A percentile compares a stretch with the other conserved stretches of the same genome.
Conservation (phyloP, 2,329 filamentous ascomycete species). For the Trichoderma afroharzianum region DNA sequence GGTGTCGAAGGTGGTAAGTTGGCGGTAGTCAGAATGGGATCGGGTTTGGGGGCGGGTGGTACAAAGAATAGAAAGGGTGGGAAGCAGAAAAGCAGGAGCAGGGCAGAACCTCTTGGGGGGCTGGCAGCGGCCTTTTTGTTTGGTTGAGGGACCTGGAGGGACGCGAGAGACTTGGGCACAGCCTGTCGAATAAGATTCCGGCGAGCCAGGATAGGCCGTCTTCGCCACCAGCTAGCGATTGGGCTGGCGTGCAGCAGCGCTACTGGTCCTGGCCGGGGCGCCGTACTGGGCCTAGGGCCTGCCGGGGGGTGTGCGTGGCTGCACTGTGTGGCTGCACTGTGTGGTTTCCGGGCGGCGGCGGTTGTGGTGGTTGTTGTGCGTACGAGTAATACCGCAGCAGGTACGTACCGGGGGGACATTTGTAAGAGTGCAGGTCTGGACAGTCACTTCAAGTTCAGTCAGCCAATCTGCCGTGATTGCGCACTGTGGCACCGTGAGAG, state of each 20-base stretch:
- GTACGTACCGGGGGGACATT: neutral
- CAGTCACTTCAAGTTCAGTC: neutral
- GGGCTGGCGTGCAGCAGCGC: constrained; percentile 24
- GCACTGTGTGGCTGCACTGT: neutral
- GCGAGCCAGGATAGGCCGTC: constrained; percentile 24
- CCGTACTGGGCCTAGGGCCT: neutral
- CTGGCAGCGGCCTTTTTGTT: constrained; percentile 29
- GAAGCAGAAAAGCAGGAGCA: constrained; percentile 16
- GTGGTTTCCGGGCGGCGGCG: neutral
- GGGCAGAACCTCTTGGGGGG: constrained; percentile 14
- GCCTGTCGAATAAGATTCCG: constrained; percentile 30
- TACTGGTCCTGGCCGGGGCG: constrained; percentile 17
- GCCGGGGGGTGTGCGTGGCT: neutral
- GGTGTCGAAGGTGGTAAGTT: constrained; percentile 4
- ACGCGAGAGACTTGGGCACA: constrained; percentile 24
- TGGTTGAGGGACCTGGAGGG: constrained; percentile 8
- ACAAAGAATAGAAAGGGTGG: constrained; percentile 22
- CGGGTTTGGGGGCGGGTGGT: constrained; percentile 20
- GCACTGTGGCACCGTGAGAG: constrained; percentile 4
- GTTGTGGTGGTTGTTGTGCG: neutral
- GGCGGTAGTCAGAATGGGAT: constrained; percentile 17
- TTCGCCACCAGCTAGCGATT: constrained; percentile 35
- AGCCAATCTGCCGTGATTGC: neutral
- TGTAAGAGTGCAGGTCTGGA: neutral
- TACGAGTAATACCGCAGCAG: neutral